These are phyloP conservation scores for Globomyces pollinis-pini DNA, from an alignment of 192 early-diverging fungal species.

Conservation along the genomic window DNA sequence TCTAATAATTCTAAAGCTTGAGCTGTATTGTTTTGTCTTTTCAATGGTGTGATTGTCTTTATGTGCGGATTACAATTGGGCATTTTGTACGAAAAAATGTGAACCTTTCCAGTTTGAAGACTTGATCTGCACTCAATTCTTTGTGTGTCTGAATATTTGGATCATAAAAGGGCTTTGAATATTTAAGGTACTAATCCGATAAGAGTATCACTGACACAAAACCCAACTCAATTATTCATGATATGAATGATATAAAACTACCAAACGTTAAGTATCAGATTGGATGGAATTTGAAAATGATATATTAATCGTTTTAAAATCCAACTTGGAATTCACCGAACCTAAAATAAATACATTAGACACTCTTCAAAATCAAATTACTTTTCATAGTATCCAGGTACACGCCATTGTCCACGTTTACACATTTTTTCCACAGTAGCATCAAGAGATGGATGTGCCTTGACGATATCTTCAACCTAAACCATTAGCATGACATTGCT, in stretches of 20 bases:
- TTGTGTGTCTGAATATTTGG: too few species aligned
- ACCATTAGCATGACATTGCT: too few species aligned
- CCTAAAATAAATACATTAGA: conserved; percentile 32
- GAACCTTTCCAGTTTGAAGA: too few species aligned
- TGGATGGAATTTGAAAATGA: not conserved
- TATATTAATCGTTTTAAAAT: conserved; percentile 8
- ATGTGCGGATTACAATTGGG: not conserved
- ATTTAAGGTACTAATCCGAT: too few species aligned
- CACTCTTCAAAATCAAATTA: too few species aligned
- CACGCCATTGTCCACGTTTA: conserved; percentile 83
- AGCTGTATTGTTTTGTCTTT: not conserved
- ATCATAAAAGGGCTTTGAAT: too few species aligned
- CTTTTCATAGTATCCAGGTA: conserved; percentile 88
- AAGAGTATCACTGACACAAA: too few species aligned
- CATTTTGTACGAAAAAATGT: not conserved
- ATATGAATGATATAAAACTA: not conserved
- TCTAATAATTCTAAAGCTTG: not conserved
- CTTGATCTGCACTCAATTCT: too few species aligned
- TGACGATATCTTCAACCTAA: conserved; percentile 87
- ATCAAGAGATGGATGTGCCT: conserved; percentile 87
- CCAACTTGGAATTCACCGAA: conserved; percentile 47
- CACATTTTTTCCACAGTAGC: conserved; percentile 82
- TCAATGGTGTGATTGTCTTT: not conserved
- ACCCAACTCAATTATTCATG: not conserved
- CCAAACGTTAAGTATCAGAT: not conserved